Evolutionary conservation across 495 filamentous ascomycete species (phyloP).

Genomic region (Trichoderma asperelloides): DNA sequence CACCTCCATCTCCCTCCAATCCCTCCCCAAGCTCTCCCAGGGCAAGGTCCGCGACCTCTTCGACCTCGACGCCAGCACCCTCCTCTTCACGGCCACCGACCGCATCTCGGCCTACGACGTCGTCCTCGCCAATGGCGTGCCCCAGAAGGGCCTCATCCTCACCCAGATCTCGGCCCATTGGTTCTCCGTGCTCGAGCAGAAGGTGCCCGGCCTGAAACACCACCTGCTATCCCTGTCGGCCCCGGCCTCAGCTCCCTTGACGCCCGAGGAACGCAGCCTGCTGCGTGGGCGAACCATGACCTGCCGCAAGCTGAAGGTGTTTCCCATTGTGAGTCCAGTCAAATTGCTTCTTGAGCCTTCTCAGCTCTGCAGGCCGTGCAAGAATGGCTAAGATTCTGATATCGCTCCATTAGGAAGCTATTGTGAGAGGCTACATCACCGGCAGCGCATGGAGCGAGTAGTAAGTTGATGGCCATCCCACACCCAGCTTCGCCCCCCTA

Average conservation of each 20-base stretch:
- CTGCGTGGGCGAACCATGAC: conserved; percentile 71
- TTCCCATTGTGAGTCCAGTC: conserved; percentile 53
- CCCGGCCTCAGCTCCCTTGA: conserved; percentile 43
- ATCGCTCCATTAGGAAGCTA: conserved; percentile 19
- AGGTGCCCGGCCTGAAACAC: conserved; percentile 58
- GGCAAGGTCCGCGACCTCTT: conserved; percentile 84
- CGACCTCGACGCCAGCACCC: conserved; percentile 58
- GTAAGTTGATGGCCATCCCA: not conserved
- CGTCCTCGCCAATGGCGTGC: conserved; percentile 80
- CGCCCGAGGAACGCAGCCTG: conserved; percentile 33
- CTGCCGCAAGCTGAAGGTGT: conserved; percentile 66
- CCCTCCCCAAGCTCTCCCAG: conserved; percentile 28
- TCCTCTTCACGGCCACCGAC: conserved; percentile 85
- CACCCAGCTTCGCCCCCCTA: not conserved
- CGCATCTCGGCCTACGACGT: conserved; percentile 95
- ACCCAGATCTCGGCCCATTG: conserved; percentile 78
- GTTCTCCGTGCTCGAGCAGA: conserved; percentile 63
- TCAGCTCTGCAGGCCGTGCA: too few relatives aligned
- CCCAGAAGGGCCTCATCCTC: conserved; percentile 74
- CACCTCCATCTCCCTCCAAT: conserved; percentile 21
- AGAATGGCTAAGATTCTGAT: not conserved
- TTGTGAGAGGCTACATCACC: conserved; percentile 90
- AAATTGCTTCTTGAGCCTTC: not conserved
- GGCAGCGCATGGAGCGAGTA: conserved; percentile 87
- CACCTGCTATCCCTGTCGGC: conserved; percentile 69